phyloP scores from a whole-genome alignment of 805 yeast genomes.

The Ogataea ramenticola region DNA sequence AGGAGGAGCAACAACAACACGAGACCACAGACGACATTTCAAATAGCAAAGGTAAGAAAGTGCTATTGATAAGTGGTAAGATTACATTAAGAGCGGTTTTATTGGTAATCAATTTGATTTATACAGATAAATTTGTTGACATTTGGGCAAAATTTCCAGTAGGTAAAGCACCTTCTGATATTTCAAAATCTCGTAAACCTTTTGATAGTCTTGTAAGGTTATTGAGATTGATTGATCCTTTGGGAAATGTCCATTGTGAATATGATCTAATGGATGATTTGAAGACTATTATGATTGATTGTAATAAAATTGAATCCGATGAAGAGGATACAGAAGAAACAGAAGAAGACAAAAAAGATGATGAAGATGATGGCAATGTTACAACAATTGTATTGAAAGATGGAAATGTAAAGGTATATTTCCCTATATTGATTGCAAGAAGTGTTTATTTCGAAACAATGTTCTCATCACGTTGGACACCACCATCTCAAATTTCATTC shows the following conservation, averaged over 20 bases:
- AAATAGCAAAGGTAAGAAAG: neutral
- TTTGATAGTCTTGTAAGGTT: conserved; percentile 18
- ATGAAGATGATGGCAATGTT: conserved; percentile 23
- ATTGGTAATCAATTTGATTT: conserved; percentile 40
- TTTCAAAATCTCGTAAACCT: conserved; percentile 22
- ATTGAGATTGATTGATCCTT: conserved; percentile 19
- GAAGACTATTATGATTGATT: conserved; percentile 5
- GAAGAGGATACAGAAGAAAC: neutral
- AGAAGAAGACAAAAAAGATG: neutral
- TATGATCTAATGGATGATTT: conserved; percentile 13
- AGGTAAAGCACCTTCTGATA: conserved; percentile 22
- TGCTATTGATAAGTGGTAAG: conserved; percentile 9
- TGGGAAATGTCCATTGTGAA: conserved; percentile 20
- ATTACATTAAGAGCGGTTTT: conserved; percentile 22
- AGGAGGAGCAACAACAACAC: neutral
- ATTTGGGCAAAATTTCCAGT: conserved; percentile 38
- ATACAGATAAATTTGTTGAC: conserved; percentile 37
- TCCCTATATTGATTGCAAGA: conserved; percentile 46
- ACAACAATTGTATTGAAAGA: conserved; percentile 39
- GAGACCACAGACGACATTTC: too few relatives aligned
- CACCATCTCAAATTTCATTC: conserved; percentile 30
- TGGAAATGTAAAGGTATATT: conserved; percentile 39
- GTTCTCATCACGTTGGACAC: conserved; percentile 49
- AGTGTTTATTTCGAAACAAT: conserved; percentile 58
- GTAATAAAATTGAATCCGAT: neutral